Evolutionary conservation across 177 flowering plant genomes (phyloP).

Genomic region (Vitis hybrid): DNA sequence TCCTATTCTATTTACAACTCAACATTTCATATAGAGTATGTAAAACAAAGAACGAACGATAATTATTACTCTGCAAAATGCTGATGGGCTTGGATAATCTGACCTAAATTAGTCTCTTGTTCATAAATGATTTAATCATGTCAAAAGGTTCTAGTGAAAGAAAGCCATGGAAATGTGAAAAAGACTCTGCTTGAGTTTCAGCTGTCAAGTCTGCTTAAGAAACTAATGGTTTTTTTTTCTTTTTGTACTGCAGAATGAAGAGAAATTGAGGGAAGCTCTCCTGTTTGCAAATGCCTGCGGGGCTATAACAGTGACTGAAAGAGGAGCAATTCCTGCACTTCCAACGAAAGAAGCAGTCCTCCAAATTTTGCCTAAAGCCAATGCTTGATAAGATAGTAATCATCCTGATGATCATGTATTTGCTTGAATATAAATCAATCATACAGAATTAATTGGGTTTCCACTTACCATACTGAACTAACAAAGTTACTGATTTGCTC

Average conservation of each 20-base stretch:
- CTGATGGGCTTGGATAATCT: no score
- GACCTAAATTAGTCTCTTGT: no score
- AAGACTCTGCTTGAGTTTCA: no score
- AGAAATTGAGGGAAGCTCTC: conserved; percentile 50
- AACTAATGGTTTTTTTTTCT: no score
- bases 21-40: not conserved
- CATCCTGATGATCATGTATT: not conserved
- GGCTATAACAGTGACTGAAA: conserved; percentile 63
- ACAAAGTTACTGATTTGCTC: not conserved
- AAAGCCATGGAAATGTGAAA: no score
- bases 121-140: no score
- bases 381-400: conserved; percentile 14
- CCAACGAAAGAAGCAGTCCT: conserved; percentile 65
- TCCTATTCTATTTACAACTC: no score
- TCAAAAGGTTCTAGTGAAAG: no score
- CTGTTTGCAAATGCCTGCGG: conserved; percentile 79
- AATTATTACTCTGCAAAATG: no score
- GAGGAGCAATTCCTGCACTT: conserved; percentile 78
- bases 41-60: no score
- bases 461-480: not conserved
- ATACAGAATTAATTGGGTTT: not conserved
- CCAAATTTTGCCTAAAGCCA: conserved; percentile 25
- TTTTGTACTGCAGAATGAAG: conserved; percentile 50
- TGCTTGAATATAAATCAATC: not conserved
- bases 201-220: no score